These are phyloP conservation scores for Circinella umbellata DNA, from an alignment of 371 early-diverging fungal species.

Conservation along the genomic window DNA sequence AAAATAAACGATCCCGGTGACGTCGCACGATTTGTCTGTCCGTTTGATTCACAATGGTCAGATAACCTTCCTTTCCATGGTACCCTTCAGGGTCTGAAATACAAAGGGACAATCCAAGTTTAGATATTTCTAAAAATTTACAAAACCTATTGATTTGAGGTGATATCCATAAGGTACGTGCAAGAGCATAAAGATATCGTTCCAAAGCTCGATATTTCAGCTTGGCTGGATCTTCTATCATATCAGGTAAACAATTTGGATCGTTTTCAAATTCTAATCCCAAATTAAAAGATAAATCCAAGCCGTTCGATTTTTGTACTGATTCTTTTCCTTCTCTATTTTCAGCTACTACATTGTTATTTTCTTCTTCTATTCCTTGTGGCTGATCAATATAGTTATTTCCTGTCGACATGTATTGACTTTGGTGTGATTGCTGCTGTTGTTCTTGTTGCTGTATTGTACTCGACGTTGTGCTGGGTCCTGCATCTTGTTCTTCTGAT, in stretches of 20 bases:
- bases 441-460: too few relatives aligned
- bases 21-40: slow-evolving; percentile 27
- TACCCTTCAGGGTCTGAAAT: slow-evolving; percentile 46
- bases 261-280: slow-evolving; percentile 1
- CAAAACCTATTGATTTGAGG: slow-evolving; percentile 51
- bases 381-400: too few relatives aligned
- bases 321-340: neutral
- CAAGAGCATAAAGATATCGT: slow-evolving; percentile 48
- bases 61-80: slow-evolving; percentile 67
- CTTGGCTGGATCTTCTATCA: slow-evolving; percentile 28
- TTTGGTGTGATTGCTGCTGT: too few relatives aligned
- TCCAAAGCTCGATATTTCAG: slow-evolving; percentile 51
- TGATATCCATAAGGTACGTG: slow-evolving; percentile 46
- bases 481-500: neutral
- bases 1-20: slow-evolving; percentile 20
- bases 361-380: too few relatives aligned
- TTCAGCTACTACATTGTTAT: too few relatives aligned
- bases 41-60: slow-evolving; percentile 37
- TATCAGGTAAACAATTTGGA: slow-evolving; percentile 18
- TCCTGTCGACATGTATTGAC: too few relatives aligned
- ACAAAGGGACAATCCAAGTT: slow-evolving; percentile 41
- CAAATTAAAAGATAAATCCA: slow-evolving; percentile 21
- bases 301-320: slow-evolving; percentile 16
- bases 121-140: slow-evolving; percentile 65
- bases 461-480: too few relatives aligned